Conservation (phyloP, 805 yeast species). For the Lipomyces kockii region DNA sequence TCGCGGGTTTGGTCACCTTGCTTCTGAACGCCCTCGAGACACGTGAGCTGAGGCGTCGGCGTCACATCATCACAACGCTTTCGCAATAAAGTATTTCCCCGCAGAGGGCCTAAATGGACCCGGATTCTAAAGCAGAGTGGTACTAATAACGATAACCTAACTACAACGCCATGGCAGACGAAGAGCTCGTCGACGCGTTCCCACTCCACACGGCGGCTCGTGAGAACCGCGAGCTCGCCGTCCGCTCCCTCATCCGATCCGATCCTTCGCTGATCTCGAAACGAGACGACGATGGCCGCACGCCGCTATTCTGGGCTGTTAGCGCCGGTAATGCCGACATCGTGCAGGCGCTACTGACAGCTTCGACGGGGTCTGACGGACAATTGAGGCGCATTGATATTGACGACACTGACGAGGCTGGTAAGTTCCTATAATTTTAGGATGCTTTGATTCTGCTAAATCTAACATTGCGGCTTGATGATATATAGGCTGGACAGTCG, state of each 20-base stretch:
- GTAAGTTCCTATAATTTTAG: neutral
- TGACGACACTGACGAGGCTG: slow-evolving; percentile 75
- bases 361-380: slow-evolving; percentile 41
- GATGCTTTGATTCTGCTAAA: neutral
- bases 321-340: slow-evolving; percentile 62
- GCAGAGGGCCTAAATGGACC: neutral
- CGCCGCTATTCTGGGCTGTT: slow-evolving; percentile 89
- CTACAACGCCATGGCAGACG: neutral
- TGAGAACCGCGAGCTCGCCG: slow-evolving; percentile 60
- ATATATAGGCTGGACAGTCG: slow-evolving; percentile 70
- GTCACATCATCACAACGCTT: neutral
- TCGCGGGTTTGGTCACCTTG: too few relatives aligned
- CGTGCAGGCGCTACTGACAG: slow-evolving; percentile 49
- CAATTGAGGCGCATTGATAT: slow-evolving; percentile 54
- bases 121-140: too few relatives aligned
- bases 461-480: too few relatives aligned
- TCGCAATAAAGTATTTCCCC: neutral
- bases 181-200: slow-evolving; percentile 13
- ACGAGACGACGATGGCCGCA: slow-evolving; percentile 74
- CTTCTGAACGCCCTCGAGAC: neutral
- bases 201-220: slow-evolving; percentile 64
- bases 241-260: slow-evolving; percentile 55
- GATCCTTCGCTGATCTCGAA: slow-evolving; percentile 54
- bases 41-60: neutral
- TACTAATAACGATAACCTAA: neutral